These are phyloP conservation scores for Nannizzia gypsea DNA, from an alignment of 2,329 filamentous ascomycete species.

Conservation along the genomic window DNA sequence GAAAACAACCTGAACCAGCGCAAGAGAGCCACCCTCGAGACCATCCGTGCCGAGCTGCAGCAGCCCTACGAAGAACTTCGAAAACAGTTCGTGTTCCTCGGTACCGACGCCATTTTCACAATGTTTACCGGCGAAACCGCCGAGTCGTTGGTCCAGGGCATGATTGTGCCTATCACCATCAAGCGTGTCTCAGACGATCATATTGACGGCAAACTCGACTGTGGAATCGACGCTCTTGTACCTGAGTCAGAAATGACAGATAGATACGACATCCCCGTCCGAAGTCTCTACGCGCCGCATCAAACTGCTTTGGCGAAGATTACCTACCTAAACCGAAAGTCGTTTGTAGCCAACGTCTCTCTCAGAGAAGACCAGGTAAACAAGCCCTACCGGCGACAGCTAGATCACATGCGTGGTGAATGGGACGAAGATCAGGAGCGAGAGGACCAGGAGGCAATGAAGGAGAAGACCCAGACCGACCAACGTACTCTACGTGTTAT, in stretches of 20 bases:
- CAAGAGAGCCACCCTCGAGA: conserved; percentile 91
- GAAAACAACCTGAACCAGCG: conserved; percentile 85
- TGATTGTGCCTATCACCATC: conserved; percentile 85
- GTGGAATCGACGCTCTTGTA: conserved; percentile 80
- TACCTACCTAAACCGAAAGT: conserved; percentile 73
- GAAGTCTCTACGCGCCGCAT: conserved; percentile 61
- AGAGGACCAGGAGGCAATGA: conserved; percentile 67
- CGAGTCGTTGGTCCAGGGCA: conserved; percentile 70
- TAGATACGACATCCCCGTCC: conserved; percentile 53
- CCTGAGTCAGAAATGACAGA: conserved; percentile 72
- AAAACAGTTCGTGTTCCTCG: conserved; percentile 60
- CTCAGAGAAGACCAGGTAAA: conserved; percentile 71
- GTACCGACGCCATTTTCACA: conserved; percentile 73
- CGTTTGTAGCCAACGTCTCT: conserved; percentile 71
- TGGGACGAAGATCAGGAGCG: conserved; percentile 81
- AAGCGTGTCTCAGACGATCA: conserved; percentile 84
- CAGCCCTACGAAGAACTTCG: conserved; percentile 90
- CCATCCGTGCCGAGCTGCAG: conserved; percentile 85
- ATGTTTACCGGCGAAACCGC: conserved; percentile 92
- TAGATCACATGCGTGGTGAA: conserved; percentile 63
- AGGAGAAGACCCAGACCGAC: conserved; percentile 74
- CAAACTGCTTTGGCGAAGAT: conserved; percentile 86
- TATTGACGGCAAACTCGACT: conserved; percentile 86
- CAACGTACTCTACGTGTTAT: conserved; percentile 87
- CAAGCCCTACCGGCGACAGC: conserved; percentile 55